phyloP scores from a whole-genome alignment of 106 monocot species.

The Posidonia australis region DNA sequence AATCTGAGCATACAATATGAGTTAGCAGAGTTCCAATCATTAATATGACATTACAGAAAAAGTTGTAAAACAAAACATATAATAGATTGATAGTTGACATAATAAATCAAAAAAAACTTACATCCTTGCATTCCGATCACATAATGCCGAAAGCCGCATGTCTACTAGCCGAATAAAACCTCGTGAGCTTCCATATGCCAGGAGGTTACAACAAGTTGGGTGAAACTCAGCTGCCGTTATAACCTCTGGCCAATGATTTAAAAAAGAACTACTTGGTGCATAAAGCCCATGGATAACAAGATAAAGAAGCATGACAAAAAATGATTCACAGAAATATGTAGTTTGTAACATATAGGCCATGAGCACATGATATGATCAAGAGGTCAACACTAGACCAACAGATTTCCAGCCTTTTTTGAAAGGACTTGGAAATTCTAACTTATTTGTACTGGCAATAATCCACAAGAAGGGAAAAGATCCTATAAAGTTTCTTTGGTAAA shows the following conservation, averaged over 20 bases:
- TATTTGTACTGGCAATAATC: no score
- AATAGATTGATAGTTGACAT: not conserved
- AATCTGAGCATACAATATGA: constrained; percentile 24
- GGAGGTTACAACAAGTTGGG: constrained; percentile 48
- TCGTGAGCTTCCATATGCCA: constrained; percentile 75
- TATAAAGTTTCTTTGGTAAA: no score
- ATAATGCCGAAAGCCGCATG: constrained; percentile 62
- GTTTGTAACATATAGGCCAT: not conserved
- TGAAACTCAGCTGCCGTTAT: constrained; percentile 74
- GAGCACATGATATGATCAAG: no score
- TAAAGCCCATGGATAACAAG: not conserved
- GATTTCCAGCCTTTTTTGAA: no score
- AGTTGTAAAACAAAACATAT: constrained; percentile 1
- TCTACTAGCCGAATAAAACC: constrained; percentile 67
- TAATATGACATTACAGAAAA: not conserved
- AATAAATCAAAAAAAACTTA: constrained; percentile 17
- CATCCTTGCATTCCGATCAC: constrained; percentile 53
- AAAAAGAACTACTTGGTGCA: not conserved
- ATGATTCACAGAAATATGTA: not conserved
- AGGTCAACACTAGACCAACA: no score
- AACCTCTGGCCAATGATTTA: constrained; percentile 42
- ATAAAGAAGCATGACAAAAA: not conserved
- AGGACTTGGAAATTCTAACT: no score
- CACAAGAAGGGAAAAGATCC: no score
- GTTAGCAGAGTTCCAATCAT: not conserved